These are phyloP conservation scores for Saccharomycopsis javanensis DNA, from an alignment of 805 yeast genomes.

Conservation along the genomic window DNA sequence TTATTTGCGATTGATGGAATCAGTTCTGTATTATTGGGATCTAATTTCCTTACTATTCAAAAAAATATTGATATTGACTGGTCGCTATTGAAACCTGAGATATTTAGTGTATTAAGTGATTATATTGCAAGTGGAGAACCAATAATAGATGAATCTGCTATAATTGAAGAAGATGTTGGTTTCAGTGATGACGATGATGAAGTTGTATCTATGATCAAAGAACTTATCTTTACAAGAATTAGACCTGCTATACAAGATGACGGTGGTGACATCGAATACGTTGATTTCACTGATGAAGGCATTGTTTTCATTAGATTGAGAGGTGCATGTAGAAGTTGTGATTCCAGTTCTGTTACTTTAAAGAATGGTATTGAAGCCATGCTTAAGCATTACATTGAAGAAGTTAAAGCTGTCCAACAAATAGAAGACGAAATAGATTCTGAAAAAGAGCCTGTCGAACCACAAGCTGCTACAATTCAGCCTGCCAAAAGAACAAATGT, in stretches of 20 bases:
- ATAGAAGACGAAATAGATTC: constrained; percentile 31
- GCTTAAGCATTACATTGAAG: constrained; percentile 63
- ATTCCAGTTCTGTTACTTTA: constrained; percentile 53
- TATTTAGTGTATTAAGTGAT: constrained; percentile 33
- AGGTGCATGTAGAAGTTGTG: constrained; percentile 71
- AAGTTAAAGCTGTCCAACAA: constrained; percentile 48
- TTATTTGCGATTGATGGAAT: constrained; percentile 71
- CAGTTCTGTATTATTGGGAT: constrained; percentile 67
- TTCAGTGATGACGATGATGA: constrained; percentile 57
- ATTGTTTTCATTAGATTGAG: constrained; percentile 47
- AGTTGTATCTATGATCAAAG: constrained; percentile 56
- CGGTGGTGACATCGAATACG: constrained; percentile 67
- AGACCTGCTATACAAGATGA: constrained; percentile 70
- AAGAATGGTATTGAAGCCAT: constrained; percentile 62
- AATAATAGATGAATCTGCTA: constrained; percentile 32
- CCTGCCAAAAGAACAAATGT: constrained; percentile 8
- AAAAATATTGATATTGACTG: constrained; percentile 44
- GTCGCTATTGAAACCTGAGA: constrained; percentile 57
- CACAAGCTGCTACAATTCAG: constrained; percentile 21
- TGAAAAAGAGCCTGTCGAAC: constrained; percentile 25
- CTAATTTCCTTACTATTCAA: constrained; percentile 76
- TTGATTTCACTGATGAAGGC: constrained; percentile 48
- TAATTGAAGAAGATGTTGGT: constrained; percentile 24
- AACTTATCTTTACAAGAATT: constrained; percentile 57
- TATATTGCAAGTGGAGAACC: constrained; percentile 36